Evolutionary conservation across 2,329 filamentous ascomycete species (phyloP).

Genomic region (Ceratocystis papillata): DNA sequence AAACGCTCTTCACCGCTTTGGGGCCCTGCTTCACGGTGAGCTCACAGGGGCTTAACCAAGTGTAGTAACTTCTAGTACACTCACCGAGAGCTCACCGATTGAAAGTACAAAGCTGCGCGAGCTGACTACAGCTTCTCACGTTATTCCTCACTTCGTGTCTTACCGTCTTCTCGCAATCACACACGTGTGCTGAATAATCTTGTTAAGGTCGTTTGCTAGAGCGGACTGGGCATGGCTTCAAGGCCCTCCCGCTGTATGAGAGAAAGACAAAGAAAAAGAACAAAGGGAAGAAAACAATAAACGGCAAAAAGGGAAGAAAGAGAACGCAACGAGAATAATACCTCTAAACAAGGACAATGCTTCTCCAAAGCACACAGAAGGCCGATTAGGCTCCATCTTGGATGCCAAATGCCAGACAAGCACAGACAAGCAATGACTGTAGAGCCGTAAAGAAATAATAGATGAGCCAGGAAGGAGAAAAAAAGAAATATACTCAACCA

Average conservation of each 20-base stretch:
- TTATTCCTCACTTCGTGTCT: conserved; percentile 3
- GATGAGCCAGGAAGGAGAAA: conserved; percentile 30
- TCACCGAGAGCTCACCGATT: background rate
- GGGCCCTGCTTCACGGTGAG: background rate
- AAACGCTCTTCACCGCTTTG: conserved; percentile 16
- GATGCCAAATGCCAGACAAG: no score
- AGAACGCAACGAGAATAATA: conserved; percentile 4
- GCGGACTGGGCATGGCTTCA: conserved; percentile 3
- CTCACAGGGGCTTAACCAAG: background rate
- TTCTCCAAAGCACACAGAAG: background rate
- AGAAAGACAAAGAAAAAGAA: conserved; percentile 13
- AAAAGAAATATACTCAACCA: conserved; percentile 26
- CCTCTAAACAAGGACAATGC: background rate
- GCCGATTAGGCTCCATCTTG: background rate
- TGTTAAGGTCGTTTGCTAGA: conserved; percentile 5
- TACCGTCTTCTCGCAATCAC: conserved; percentile 1
- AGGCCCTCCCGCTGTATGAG: conserved; percentile 4
- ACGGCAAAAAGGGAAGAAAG: background rate
- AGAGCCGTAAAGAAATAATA: background rate
- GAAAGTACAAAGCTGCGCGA: no score
- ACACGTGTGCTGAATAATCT: background rate
- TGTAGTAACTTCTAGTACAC: background rate
- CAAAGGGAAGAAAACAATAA: conserved; percentile 5
- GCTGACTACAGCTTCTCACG: no score
- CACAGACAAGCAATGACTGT: background rate